phyloP scores from a whole-genome alignment of 257 asterid genomes.

The Nicotiana noctiflora region DNA sequence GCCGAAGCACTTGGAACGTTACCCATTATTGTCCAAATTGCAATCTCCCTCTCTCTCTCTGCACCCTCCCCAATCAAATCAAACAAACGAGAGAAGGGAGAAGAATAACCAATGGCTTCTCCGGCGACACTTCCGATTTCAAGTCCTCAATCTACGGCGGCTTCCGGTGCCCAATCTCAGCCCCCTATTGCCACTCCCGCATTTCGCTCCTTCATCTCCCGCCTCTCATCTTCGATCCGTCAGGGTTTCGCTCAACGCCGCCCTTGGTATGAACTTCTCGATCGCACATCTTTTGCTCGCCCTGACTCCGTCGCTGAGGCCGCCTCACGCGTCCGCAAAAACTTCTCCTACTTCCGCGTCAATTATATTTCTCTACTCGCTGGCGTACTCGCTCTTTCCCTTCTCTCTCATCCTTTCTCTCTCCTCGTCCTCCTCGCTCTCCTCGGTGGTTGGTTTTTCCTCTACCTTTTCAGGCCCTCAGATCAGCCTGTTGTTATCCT shows the following conservation, averaged over 20 bases:
- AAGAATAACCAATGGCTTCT: conserved; percentile 34
- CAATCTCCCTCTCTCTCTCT: not conserved
- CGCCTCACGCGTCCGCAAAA: conserved; percentile 72
- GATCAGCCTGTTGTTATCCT: conserved; percentile 64
- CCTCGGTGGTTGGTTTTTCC: conserved; percentile 67
- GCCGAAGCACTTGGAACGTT: not conserved
- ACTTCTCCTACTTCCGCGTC: conserved; percentile 70
- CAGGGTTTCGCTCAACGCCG: conserved; percentile 78
- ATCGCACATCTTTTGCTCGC: conserved; percentile 75
- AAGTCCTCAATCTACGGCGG: conserved; percentile 41
- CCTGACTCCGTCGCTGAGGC: conserved; percentile 81
- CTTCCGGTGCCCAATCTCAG: conserved; percentile 15
- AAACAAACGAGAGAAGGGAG: not conserved
- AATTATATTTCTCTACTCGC: conserved; percentile 66
- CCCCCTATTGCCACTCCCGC: conserved; percentile 68
- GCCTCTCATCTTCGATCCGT: conserved; percentile 54
- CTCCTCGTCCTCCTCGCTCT: conserved; percentile 56
- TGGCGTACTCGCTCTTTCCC: conserved; percentile 60
- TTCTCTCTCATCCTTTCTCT: conserved; percentile 72
- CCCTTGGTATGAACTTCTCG: conserved; percentile 76
- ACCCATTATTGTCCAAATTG: not conserved
- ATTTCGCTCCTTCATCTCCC: conserved; percentile 63
- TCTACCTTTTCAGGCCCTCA: conserved; percentile 59
- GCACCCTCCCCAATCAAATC: not conserved
- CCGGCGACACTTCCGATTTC: conserved; percentile 72